phyloP scores from a whole-genome alignment of 78 protist genomes.

The Chrysochromulina tobinii region DNA sequence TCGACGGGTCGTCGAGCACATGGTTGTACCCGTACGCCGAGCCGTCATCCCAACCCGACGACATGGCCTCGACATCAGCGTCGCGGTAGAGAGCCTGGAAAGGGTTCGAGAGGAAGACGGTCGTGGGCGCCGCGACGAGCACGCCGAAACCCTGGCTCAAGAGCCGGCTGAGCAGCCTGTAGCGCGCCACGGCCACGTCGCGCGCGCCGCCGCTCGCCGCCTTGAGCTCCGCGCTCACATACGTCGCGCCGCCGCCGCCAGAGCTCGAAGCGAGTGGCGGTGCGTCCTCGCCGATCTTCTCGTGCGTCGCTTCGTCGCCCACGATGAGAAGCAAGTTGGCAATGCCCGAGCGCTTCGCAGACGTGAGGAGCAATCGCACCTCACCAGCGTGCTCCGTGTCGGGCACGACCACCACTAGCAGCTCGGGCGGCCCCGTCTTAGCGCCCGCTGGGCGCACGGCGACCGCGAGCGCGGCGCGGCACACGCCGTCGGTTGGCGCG shows the following conservation, averaged over 20 bases:
- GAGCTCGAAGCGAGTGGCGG: background rate
- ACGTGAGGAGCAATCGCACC: background rate
- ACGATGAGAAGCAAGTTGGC: background rate
- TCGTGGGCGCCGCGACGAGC: background rate
- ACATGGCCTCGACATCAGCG: background rate
- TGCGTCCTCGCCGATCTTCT: background rate
- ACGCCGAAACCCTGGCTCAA: background rate
- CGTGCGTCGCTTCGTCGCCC: too few relatives aligned
- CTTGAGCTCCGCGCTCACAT: background rate
- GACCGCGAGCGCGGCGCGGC: background rate
- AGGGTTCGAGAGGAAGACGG: background rate
- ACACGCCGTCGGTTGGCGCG: background rate
- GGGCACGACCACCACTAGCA: background rate
- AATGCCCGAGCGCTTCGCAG: background rate
- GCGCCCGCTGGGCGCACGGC: background rate
- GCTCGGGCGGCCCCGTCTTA: background rate
- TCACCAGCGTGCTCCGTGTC: background rate
- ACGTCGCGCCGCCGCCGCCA: background rate
- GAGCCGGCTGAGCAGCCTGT: too few relatives aligned
- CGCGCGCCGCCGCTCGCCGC: background rate
- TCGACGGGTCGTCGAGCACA: constrained; percentile 15
- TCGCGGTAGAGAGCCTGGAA: background rate
- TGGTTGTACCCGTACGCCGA: background rate
- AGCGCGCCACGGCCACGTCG: background rate
- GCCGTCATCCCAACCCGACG: background rate